These are phyloP conservation scores for Termitomyces sp. DNA, from an alignment of 1,284 basidiomycete genomes.

Conservation along the genomic window DNA sequence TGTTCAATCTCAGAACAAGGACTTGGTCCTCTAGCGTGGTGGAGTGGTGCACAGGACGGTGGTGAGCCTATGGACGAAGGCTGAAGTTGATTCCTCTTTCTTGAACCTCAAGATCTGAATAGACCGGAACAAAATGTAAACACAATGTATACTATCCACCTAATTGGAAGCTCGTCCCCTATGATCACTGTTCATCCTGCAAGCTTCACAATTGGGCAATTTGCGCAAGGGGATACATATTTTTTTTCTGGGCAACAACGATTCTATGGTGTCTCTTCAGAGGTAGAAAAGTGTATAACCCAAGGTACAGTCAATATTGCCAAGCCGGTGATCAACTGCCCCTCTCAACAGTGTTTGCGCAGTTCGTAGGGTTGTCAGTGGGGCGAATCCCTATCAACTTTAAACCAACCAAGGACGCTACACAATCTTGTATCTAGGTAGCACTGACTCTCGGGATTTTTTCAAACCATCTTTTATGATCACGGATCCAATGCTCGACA, in stretches of 20 bases:
- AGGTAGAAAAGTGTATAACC: no score
- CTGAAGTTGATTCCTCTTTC: background rate
- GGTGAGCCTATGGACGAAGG: constrained; percentile 37
- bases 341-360: background rate
- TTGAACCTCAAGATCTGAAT: background rate
- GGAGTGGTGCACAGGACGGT: constrained; percentile 49
- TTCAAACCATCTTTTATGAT: background rate
- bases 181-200: background rate
- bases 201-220: background rate
- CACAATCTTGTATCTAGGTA: no score
- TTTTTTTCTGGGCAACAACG: background rate
- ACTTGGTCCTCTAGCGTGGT: constrained; percentile 72
- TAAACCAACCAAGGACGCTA: background rate
- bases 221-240: background rate
- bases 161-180: background rate
- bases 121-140: constrained; percentile 2
- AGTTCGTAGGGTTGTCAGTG: background rate
- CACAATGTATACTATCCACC: constrained; percentile 1
- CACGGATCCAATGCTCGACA: background rate
- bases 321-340: background rate
- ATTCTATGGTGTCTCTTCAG: no score
- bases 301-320: background rate
- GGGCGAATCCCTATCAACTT: background rate
- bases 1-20: constrained; percentile 90
- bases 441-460: constrained; percentile 1